Evolutionary conservation across 2,329 filamentous ascomycete species (phyloP), one percentile per base, ranked within the genome.

Genomic region (Paracoccidioides lutzii): DNA sequence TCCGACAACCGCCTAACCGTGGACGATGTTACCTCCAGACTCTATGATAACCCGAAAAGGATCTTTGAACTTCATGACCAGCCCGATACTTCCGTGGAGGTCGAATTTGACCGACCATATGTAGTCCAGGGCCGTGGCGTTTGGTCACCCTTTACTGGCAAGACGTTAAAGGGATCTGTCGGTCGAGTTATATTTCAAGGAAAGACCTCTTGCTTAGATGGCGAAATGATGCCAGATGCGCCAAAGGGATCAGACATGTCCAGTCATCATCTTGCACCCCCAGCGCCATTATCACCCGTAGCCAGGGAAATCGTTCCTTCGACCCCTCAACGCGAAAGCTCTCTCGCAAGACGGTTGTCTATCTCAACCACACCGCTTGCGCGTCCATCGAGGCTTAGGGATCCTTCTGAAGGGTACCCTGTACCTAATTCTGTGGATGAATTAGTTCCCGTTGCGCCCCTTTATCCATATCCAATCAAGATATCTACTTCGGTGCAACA

Each of bases 11-110:
- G 78, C 64, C 71, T 90, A 63, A 87, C 83, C 3, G 71, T 90
- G 40, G 85, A 90, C 37, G 86, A 90, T 65, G 79, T 90, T 67
- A 84, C 81, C 66, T 67, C 73, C 55, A 81, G 84, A 44, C 77
- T 90, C 49, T 85, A 90, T 67, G 83, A 88, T 66, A 90, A 89
- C 67, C 87, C 87, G 2, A 87, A 85, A 74, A 80, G 81, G 66
- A 90, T 90, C 63, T 90, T 90, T 62, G 86, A 90, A 73, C 79
- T 90, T 52, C 87, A 90, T 61, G 87, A 90, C 62, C 87, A 90
- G 71, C 72, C 79, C n/a, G 83, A 83, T 57, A 83, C 84, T 41
- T 81, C 80, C 4, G 78, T 90, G 40, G 87, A 90, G 73, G 78
- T 88, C 28, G 87, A 90, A 71, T 77, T 90, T 62, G 86, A 88